phyloP scores from a whole-genome alignment of 2,329 filamentous ascomycete genomes.

The Stylonectria norvegica region DNA sequence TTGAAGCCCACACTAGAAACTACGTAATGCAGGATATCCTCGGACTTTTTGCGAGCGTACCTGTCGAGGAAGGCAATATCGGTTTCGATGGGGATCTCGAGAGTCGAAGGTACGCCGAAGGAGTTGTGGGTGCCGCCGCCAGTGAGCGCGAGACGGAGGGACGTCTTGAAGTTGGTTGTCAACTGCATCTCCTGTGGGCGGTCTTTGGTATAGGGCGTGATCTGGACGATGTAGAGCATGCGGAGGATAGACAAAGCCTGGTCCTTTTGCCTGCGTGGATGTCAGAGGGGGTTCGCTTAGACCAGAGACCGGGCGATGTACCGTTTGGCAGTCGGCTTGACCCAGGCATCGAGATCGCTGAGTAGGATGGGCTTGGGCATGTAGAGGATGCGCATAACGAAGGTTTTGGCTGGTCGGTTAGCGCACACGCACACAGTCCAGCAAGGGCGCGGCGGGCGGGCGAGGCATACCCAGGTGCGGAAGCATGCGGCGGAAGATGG shows the following conservation, averaged over 20 bases:
- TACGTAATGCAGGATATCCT: slow-evolving; percentile 92
- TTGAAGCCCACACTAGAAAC: slow-evolving; percentile 68
- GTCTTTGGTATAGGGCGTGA: slow-evolving; percentile 57
- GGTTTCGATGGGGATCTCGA: slow-evolving; percentile 60
- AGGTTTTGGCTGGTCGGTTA: slow-evolving; percentile 70
- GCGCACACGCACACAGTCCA: background rate
- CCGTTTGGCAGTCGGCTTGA: slow-evolving; percentile 60
- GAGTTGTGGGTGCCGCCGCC: slow-evolving; percentile 82
- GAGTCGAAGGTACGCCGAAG: slow-evolving; percentile 80
- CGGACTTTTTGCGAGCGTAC: slow-evolving; percentile 88
- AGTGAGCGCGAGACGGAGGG: slow-evolving; percentile 80
- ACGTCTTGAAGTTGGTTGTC: slow-evolving; percentile 76
- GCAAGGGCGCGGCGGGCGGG: background rate
- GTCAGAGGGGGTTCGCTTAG: slow-evolving; percentile 2
- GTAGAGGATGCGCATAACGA: slow-evolving; percentile 95
- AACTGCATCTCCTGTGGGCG: slow-evolving; percentile 70
- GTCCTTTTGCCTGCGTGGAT: slow-evolving; percentile 64
- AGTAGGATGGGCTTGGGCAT: slow-evolving; percentile 76
- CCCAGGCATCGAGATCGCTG: slow-evolving; percentile 81
- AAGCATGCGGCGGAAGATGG: slow-evolving; percentile 96
- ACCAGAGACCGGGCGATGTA: slow-evolving; percentile 12
- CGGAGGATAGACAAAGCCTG: slow-evolving; percentile 78
- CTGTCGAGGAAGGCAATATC: slow-evolving; percentile 73
- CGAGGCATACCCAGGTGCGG: slow-evolving; percentile 70
- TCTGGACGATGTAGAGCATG: slow-evolving; percentile 79